Conservation (phyloP, 2,329 filamentous ascomycete species). For the Sarocladium brachiariae region DNA sequence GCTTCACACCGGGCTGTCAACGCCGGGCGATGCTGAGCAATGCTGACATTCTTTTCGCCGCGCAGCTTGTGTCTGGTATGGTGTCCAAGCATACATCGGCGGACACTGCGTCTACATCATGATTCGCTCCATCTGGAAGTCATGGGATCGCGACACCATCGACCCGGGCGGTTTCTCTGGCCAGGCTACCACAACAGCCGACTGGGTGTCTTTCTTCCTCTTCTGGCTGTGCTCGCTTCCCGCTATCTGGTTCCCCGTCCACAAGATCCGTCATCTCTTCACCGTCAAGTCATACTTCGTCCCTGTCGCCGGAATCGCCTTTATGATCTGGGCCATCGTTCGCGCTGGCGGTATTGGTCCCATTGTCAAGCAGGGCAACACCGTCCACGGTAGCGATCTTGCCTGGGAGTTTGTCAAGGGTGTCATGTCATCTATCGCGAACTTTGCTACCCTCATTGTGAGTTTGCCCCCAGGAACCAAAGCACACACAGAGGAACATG, state of each 20-base stretch:
- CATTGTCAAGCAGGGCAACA: constrained; percentile 64
- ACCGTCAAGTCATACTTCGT: constrained; percentile 85
- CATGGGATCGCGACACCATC: constrained; percentile 52
- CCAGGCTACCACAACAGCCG: constrained; percentile 66
- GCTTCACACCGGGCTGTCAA: too few relatives aligned
- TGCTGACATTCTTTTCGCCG: too few relatives aligned
- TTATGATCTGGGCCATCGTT: constrained; percentile 81
- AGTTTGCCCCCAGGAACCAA: too few relatives aligned
- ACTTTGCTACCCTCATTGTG: constrained; percentile 77
- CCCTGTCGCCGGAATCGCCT: constrained; percentile 73
- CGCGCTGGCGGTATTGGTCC: constrained; percentile 78
- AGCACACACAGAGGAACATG: too few relatives aligned
- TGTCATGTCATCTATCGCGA: constrained; percentile 83
- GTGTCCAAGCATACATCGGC: constrained; percentile 79
- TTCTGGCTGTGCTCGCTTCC: constrained; percentile 79
- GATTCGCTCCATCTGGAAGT: constrained; percentile 78
- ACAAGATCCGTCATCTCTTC: constrained; percentile 83
- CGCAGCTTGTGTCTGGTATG: constrained; percentile 74
- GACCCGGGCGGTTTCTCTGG: constrained; percentile 55
- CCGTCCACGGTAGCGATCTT: constrained; percentile 57
- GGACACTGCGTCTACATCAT: constrained; percentile 81
- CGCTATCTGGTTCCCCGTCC: constrained; percentile 83
- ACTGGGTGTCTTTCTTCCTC: constrained; percentile 77
- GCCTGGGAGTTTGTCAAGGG: constrained; percentile 79
- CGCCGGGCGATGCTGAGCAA: too few relatives aligned